Conservation (phyloP, 805 yeast genomes). For the Lipomyces starkeyi region DNA sequence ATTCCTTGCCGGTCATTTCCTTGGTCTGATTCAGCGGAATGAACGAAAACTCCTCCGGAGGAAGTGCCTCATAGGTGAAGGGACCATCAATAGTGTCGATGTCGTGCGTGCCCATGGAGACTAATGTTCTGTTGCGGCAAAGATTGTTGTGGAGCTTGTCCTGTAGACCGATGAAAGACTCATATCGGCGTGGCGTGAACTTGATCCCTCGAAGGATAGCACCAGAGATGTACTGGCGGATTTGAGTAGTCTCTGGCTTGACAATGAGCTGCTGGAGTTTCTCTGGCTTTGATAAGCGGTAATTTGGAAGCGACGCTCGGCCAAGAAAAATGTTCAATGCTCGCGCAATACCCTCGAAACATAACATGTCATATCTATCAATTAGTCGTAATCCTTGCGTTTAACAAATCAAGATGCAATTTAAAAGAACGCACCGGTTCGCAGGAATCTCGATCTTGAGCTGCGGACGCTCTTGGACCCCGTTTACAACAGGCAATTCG, state of each 20-base stretch:
- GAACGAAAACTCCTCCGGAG: slow-evolving; percentile 71
- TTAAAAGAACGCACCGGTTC: slow-evolving; percentile 59
- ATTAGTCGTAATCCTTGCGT: background rate
- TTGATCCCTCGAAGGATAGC: slow-evolving; percentile 87
- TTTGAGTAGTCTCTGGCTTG: slow-evolving; percentile 65
- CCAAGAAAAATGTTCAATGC: slow-evolving; percentile 92
- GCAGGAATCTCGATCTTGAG: slow-evolving; percentile 97
- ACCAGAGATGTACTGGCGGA: slow-evolving; percentile 93
- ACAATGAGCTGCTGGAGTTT: slow-evolving; percentile 72
- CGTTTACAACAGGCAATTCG: slow-evolving; percentile 50
- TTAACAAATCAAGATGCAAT: too few relatives aligned
- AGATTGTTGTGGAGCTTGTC: slow-evolving; percentile 94
- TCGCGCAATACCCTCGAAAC: slow-evolving; percentile 97
- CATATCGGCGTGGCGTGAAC: slow-evolving; percentile 84
- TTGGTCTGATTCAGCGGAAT: slow-evolving; percentile 51
- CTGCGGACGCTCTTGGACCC: slow-evolving; percentile 79
- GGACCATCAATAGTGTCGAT: slow-evolving; percentile 79
- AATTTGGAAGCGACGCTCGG: slow-evolving; percentile 65
- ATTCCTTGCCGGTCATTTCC: slow-evolving; percentile 70
- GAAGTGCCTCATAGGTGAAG: slow-evolving; percentile 83
- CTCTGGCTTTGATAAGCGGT: slow-evolving; percentile 62
- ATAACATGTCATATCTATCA: slow-evolving; percentile 82
- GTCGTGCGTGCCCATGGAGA: slow-evolving; percentile 99
- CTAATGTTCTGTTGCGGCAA: slow-evolving; percentile 96
- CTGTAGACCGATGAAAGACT: slow-evolving; percentile 93